Evolutionary conservation across 805 yeast species (phyloP), one percentile per base, ranked within the genome.

Genomic region (Zygotorulaspora florentina): DNA sequence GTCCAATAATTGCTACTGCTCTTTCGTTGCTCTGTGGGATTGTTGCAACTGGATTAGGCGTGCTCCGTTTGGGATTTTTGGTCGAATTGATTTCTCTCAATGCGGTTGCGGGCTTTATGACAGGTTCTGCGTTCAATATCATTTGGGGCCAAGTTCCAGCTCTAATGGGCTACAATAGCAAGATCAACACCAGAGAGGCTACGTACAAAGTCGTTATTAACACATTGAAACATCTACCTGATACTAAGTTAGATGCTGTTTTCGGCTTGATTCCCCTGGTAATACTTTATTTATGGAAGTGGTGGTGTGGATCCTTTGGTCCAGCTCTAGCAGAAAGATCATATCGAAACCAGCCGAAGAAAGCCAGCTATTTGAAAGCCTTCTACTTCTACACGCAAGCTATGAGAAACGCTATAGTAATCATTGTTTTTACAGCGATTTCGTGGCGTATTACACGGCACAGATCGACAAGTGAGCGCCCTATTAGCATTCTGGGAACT

Each of bases 91-190:
- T 89, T 57, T 87, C 96, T 2, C 73, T 83, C 59, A 96, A 96
- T 35, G 95, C 96, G 0, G 96, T 89, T 34, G 74, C 88, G 68
- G 97, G 96, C 0, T 89, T 88, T 71, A 90, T 90, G 91, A 76
- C 91, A 23, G 96, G 97, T 41, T 88, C 96, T 5, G 96, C 97
- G 2, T 76, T 89, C 58, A 82, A 74, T 57, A 89, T 89, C 61
- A 73, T 84, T 31, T 66, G 73, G 47, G 96, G 97, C 26, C 96
- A 89, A 69, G 81, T 90, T 6, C 96, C 96, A 5, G 84, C 74
- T 3, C 74, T 89, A 47, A 74, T 89, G 85, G 97, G 97, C 18
- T 85, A 73, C 67, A 72, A 62, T 55, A 77, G 69, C n/a, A 48
- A 53, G 26, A 87, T 89, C 46, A 81, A 87, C 69, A 85, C 95